A percentile compares a stretch with the other conserved stretches of the same genome.
Conservation (phyloP, 2,329 filamentous ascomycete species). For the Xylariales sp. region DNA sequence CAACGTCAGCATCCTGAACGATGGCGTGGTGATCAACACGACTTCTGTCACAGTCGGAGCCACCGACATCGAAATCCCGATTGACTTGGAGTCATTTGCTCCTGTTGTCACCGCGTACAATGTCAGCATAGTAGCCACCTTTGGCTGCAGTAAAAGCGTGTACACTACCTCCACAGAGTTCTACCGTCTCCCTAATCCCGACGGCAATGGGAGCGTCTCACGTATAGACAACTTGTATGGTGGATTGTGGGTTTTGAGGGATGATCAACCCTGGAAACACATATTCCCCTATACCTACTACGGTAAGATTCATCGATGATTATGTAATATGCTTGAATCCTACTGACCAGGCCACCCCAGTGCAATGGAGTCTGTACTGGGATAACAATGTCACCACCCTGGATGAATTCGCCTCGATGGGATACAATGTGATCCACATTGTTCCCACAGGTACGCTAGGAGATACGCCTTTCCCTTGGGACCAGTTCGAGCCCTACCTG, state of each 20-base stretch:
- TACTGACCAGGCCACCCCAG: slow-evolving; percentile 1
- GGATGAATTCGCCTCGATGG: slow-evolving; percentile 11
- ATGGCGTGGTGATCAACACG: neutral
- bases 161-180: slow-evolving; percentile 11
- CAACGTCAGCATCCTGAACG: slow-evolving; percentile 1
- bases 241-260: slow-evolving; percentile 12
- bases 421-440: slow-evolving; percentile 17
- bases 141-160: slow-evolving; percentile 5
- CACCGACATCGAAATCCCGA: slow-evolving; percentile 9
- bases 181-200: slow-evolving; percentile 11
- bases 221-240: slow-evolving; percentile 14
- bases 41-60: slow-evolving; percentile 10
- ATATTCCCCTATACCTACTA: slow-evolving; percentile 16
- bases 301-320: neutral
- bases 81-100: slow-evolving; percentile 7
- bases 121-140: slow-evolving; percentile 9
- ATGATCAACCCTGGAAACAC: slow-evolving; percentile 11
- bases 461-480: slow-evolving; percentile 14
- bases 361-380: slow-evolving; percentile 17
- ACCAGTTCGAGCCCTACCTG: slow-evolving; percentile 14
- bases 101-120: slow-evolving; percentile 10
- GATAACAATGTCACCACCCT: slow-evolving; percentile 13
- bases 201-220: slow-evolving; percentile 13
- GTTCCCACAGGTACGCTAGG: slow-evolving; percentile 13
- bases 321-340: too few species aligned